These are phyloP conservation scores for Pseudopithomyces chartarum DNA, from an alignment of 2,329 filamentous ascomycete species.

Conservation along the genomic window DNA sequence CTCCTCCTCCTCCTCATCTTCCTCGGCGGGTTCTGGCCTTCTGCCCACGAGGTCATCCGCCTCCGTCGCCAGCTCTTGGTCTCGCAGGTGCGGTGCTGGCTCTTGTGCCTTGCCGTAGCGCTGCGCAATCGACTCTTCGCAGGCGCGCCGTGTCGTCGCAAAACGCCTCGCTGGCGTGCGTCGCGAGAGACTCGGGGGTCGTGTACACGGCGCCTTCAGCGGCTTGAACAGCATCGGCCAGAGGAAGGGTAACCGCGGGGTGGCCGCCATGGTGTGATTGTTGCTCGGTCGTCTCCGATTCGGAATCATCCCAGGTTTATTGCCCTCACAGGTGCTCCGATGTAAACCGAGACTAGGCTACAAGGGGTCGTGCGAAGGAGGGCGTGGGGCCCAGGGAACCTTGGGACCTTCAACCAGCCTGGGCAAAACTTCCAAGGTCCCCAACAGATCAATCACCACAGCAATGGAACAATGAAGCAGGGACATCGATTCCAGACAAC, in stretches of 20 bases:
- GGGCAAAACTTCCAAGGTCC: too few relatives aligned
- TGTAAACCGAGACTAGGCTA: neutral
- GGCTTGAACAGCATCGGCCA: slow-evolving; percentile 53
- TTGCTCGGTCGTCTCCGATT: neutral
- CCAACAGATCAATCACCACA: too few relatives aligned
- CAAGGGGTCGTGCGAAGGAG: too few relatives aligned
- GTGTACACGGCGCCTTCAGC: slow-evolving; percentile 23
- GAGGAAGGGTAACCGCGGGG: slow-evolving; percentile 52
- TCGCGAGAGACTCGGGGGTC: slow-evolving; percentile 24
- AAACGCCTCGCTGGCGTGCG: slow-evolving; percentile 7
- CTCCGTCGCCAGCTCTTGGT: slow-evolving; percentile 12
- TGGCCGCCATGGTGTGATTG: slow-evolving; percentile 47
- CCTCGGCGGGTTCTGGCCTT: slow-evolving; percentile 15
- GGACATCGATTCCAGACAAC: too few relatives aligned
- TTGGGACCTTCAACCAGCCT: too few relatives aligned
- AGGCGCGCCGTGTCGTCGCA: slow-evolving; percentile 1
- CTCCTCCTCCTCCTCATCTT: slow-evolving; percentile 31
- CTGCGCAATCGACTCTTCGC: slow-evolving; percentile 26
- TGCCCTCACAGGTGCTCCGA: neutral
- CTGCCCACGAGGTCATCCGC: slow-evolving; percentile 3
- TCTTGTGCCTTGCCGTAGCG: slow-evolving; percentile 56
- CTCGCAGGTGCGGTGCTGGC: slow-evolving; percentile 46
- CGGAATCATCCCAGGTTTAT: neutral
- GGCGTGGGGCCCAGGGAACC: too few relatives aligned
- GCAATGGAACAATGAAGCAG: too few relatives aligned